phyloP scores from a whole-genome alignment of 2,329 filamentous ascomycete genomes.

The Ceratocystis albifundus region DNA sequence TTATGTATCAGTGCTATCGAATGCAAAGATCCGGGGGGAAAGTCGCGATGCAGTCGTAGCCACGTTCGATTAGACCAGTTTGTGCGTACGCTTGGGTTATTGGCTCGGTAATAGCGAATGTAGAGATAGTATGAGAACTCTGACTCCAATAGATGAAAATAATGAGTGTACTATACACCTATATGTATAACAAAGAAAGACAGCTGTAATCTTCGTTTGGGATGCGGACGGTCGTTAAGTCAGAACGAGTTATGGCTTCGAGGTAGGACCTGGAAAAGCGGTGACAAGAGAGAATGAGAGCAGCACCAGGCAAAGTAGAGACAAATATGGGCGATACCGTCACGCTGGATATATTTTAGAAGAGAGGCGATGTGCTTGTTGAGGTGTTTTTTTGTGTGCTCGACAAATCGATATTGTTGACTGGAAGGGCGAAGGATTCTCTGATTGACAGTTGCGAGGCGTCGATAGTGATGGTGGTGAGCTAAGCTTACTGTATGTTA shows the following conservation, averaged over 20 bases:
- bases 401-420: not conserved
- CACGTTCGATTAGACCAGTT: not conserved
- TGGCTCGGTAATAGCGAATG: not conserved
- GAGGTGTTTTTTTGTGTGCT: not conserved
- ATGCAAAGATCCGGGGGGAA: not conserved
- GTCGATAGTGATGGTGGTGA: conserved; percentile 1
- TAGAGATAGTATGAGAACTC: not conserved
- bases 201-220: not conserved
- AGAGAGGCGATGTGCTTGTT: not conserved
- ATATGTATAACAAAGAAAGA: not conserved
- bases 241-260: not conserved
- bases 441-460: not conserved
- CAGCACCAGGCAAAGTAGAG: not conserved
- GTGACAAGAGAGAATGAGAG: not conserved
- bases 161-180: not conserved
- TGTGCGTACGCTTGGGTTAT: not conserved
- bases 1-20: not conserved
- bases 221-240: not conserved
- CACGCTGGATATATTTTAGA: not conserved
- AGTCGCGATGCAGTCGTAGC: not conserved
- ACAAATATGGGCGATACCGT: not conserved
- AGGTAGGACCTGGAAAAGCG: not conserved
- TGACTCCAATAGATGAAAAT: not conserved
- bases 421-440: not conserved
- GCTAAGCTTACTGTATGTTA: not conserved